These are phyloP conservation scores for Glycyrrhiza uralensis DNA, from an alignment of 306 rosid species.

Conservation along the genomic window DNA sequence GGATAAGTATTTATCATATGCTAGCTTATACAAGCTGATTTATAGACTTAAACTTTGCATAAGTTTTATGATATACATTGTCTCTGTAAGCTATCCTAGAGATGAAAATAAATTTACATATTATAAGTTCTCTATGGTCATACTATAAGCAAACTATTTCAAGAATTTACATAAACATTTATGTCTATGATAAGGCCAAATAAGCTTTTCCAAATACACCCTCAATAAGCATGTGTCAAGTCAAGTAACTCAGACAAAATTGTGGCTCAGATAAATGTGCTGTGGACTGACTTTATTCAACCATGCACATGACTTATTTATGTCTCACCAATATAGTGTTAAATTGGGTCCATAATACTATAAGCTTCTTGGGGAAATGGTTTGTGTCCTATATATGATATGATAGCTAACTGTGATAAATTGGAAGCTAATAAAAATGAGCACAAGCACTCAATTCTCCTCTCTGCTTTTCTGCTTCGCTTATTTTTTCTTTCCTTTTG, in stretches of 20 bases:
- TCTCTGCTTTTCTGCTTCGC: not conserved
- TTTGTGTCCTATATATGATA: not conserved
- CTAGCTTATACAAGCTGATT: too few species aligned
- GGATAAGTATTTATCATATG: too few species aligned
- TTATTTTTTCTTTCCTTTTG: conserved; percentile 18
- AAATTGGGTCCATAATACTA: conserved; percentile 11
- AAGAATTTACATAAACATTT: too few species aligned
- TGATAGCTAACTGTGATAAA: not conserved
- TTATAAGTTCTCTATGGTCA: too few species aligned
- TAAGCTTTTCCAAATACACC: too few species aligned
- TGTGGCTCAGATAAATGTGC: not conserved
- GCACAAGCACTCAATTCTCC: conserved; percentile 24
- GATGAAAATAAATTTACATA: too few species aligned
- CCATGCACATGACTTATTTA: conserved; percentile 25
- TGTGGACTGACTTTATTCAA: not conserved
- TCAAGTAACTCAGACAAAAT: too few species aligned
- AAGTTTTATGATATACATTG: too few species aligned
- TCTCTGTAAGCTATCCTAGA: too few species aligned
- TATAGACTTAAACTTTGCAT: too few species aligned
- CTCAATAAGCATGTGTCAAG: not conserved
- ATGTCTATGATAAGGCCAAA: too few species aligned
- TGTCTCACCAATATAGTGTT: conserved; percentile 26
- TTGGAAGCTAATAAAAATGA: conserved; percentile 22
- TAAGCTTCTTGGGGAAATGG: not conserved
- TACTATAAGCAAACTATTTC: too few species aligned